A percentile compares a stretch with the other conserved stretches of the same genome.
These are phyloP conservation scores for Aspergillus persii DNA, from an alignment of 2,329 filamentous ascomycete genomes.

Conservation along the genomic window DNA sequence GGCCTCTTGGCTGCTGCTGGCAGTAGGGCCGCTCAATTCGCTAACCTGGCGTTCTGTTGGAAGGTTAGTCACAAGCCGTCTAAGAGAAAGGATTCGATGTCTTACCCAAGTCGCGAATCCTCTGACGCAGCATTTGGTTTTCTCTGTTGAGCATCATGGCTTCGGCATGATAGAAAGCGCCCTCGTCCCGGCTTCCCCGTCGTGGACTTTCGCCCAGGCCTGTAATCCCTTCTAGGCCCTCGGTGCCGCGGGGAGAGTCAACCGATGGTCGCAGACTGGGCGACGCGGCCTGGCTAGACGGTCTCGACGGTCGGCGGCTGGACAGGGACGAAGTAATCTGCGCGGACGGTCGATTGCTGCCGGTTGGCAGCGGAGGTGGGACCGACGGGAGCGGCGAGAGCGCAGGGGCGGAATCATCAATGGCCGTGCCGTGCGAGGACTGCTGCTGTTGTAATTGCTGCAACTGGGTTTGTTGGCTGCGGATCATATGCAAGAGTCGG, in stretches of 20 bases:
- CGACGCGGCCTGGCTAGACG: conserved; percentile 37
- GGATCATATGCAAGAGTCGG: conserved; percentile 50
- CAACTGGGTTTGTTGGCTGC: conserved; percentile 47
- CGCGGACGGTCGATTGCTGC: conserved; percentile 33
- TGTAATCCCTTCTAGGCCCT: conserved; percentile 27
- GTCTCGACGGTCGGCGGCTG: conserved; percentile 34
- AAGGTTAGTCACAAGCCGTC: not conserved
- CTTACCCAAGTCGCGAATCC: conserved; percentile 48
- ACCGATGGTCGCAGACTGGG: conserved; percentile 35
- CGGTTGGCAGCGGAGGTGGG: conserved; percentile 19
- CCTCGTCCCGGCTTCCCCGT: conserved; percentile 46
- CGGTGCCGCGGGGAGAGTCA: conserved; percentile 23
- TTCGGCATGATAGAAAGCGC: conserved; percentile 48
- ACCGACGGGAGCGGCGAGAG: conserved; percentile 31
- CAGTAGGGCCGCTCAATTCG: conserved; percentile 26
- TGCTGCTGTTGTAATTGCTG: conserved; percentile 40
- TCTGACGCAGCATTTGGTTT: conserved; percentile 48
- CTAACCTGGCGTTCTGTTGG: conserved; percentile 32
- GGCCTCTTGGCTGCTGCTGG: conserved; percentile 4
- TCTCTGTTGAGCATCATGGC: conserved; percentile 46
- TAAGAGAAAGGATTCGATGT: conserved; percentile 5
- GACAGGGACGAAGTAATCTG: conserved; percentile 34
- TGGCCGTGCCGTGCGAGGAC: conserved; percentile 26
- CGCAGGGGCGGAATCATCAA: conserved; percentile 48
- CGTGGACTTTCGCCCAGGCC: conserved; percentile 27